Evolutionary conservation across 2,329 filamentous ascomycete genomes (phyloP).

Genomic region (Fusarium coicis): DNA sequence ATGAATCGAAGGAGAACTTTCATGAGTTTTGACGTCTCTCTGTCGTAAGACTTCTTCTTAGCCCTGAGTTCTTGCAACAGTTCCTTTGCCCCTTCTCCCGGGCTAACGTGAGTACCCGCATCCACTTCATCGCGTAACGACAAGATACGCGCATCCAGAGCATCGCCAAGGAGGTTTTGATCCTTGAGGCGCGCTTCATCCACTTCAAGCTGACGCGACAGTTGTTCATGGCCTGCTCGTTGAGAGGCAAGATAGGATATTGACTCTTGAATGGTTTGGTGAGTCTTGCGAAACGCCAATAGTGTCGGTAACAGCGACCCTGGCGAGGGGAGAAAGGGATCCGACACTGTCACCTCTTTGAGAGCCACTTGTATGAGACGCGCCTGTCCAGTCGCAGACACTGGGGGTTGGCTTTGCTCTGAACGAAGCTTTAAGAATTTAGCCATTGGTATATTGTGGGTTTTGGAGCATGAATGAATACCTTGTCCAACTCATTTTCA

Average conservation of each 20-base stretch:
- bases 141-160: slow-evolving; percentile 67
- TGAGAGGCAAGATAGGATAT: slow-evolving; percentile 66
- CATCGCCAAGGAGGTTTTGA: slow-evolving; percentile 64
- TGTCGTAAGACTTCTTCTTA: slow-evolving; percentile 69
- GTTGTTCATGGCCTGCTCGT: slow-evolving; percentile 53
- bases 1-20: slow-evolving; percentile 76
- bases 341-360: slow-evolving; percentile 67
- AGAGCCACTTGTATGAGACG: slow-evolving; percentile 72
- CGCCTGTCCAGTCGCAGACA: slow-evolving; percentile 47
- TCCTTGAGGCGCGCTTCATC: slow-evolving; percentile 64
- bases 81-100: slow-evolving; percentile 71
- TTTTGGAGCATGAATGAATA: slow-evolving; percentile 39
- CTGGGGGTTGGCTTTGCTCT: slow-evolving; percentile 35
- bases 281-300: slow-evolving; percentile 74
- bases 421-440: slow-evolving; percentile 44
- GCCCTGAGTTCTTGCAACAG: slow-evolving; percentile 69
- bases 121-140: slow-evolving; percentile 67
- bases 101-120: slow-evolving; percentile 66
- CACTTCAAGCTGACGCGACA: slow-evolving; percentile 59
- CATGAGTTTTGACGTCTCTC: slow-evolving; percentile 69
- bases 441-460: background rate
- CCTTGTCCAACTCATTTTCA: slow-evolving; percentile 61
- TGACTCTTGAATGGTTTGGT: slow-evolving; percentile 72
- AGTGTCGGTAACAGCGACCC: slow-evolving; percentile 77
- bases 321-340: slow-evolving; percentile 73